These are phyloP conservation scores for Fusarium sp. DNA, from an alignment of 2,329 filamentous ascomycete species.

Conservation along the genomic window DNA sequence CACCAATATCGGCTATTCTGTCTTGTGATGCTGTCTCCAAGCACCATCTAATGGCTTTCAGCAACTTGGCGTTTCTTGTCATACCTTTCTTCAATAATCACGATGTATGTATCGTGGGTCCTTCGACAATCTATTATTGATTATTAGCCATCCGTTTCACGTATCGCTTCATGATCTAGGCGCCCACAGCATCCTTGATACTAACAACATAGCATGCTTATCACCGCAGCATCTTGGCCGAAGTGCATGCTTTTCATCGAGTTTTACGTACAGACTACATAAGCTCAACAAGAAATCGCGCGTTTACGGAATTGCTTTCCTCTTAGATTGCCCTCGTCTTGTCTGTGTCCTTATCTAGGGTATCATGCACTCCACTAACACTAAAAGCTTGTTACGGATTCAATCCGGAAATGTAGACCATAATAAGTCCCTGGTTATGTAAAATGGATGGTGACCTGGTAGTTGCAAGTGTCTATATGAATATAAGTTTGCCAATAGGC, in stretches of 20 bases:
- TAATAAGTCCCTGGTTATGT: not conserved
- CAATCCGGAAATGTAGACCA: constrained; percentile 12
- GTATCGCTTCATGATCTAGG: constrained; percentile 17
- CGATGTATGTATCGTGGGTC: constrained; percentile 13
- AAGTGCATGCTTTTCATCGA: not conserved
- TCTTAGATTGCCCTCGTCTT: not conserved
- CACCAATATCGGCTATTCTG: constrained; percentile 29
- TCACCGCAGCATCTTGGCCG: not conserved
- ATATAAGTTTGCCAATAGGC: too few species aligned
- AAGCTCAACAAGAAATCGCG: constrained; percentile 5
- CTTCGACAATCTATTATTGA: constrained; percentile 28
- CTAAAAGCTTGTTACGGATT: not conserved
- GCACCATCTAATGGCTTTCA: not conserved
- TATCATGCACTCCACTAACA: constrained; percentile 2
- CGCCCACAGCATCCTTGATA: constrained; percentile 13
- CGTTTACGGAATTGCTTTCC: constrained; percentile 4
- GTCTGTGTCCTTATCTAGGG: not conserved
- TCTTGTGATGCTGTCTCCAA: constrained; percentile 6
- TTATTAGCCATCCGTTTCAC: constrained; percentile 22
- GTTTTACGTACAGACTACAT: not conserved
- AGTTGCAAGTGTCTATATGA: not conserved
- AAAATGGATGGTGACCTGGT: not conserved
- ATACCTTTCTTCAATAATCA: not conserved
- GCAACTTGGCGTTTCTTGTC: constrained; percentile 9
- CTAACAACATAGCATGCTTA: not conserved